Conservation (phyloP, 306 rosid genomes). For the Casuarina cunninghamiana region DNA sequence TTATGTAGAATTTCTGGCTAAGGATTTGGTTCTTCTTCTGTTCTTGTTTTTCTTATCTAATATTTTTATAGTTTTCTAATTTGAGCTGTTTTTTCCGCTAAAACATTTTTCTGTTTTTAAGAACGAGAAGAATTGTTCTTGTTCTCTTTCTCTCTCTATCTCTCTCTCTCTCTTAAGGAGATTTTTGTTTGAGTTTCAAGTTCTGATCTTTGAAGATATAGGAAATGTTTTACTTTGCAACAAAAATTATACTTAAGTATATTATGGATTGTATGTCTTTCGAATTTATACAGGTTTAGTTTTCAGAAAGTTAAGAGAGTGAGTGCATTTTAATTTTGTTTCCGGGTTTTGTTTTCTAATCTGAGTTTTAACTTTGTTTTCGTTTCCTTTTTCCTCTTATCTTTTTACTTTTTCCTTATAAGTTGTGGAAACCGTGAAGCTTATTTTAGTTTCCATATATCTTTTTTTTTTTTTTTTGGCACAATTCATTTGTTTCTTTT, state of each 20-base stretch:
- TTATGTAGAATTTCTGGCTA: not conserved
- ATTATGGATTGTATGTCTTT: not conserved
- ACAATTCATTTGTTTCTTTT: not conserved
- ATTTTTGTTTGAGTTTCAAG: not conserved
- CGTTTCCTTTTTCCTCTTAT: slow-evolving; percentile 7
- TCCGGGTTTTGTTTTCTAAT: not conserved
- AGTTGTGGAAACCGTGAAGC: slow-evolving; percentile 26
- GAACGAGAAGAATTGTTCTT: not conserved
- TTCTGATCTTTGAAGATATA: slow-evolving; percentile 20
- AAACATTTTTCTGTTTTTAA: not conserved
- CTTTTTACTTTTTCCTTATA: slow-evolving; percentile 12
- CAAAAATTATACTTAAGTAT: not conserved
- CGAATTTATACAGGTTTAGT: not conserved
- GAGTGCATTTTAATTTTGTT: not conserved
- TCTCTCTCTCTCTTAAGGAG: slow-evolving; percentile 3
- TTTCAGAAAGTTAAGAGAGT: not conserved
- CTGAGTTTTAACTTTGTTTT: slow-evolving; percentile 26
- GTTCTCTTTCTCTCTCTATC: not conserved
- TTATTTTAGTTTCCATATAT: slow-evolving; percentile 6
- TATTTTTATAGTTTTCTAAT: not conserved
- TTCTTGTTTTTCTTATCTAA: not conserved
- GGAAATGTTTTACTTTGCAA: not conserved
- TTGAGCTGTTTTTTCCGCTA: not conserved
- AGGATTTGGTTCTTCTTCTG: not conserved
- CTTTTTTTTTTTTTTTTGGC: slow-evolving; percentile 19